These are phyloP conservation scores for Turritis glabra DNA, from an alignment of 345 rosid species.

Conservation along the genomic window DNA sequence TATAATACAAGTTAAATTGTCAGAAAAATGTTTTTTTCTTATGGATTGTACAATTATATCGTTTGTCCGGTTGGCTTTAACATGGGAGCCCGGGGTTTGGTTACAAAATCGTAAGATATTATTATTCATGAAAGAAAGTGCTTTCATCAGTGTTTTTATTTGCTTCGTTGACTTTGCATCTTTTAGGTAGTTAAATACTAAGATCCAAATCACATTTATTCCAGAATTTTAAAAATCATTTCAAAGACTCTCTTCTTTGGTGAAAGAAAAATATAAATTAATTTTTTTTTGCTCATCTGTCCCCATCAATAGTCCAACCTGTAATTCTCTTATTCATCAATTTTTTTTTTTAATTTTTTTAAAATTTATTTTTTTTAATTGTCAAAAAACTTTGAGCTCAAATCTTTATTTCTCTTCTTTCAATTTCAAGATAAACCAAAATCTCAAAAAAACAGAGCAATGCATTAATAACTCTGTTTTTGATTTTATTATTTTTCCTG, in stretches of 20 bases:
- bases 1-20: not conserved
- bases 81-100: constrained; percentile 18
- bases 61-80: constrained; percentile 35
- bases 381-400: constrained; percentile 22
- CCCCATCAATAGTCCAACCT: constrained; percentile 41
- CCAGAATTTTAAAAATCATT: not conserved
- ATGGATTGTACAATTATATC: constrained; percentile 24
- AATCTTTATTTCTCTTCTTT: constrained; percentile 17
- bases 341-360: no score
- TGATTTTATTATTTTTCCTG: not conserved
- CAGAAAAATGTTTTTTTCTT: constrained; percentile 12
- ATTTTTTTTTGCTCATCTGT: constrained; percentile 18
- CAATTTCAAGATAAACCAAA: constrained; percentile 1
- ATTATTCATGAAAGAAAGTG: constrained; percentile 14
- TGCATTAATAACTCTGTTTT: constrained; percentile 41
- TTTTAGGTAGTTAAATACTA: constrained; percentile 7
- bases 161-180: constrained; percentile 29
- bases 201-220: constrained; percentile 34
- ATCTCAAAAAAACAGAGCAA: constrained; percentile 9
- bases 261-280: not conserved
- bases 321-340: constrained; percentile 40
- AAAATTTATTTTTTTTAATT: no score
- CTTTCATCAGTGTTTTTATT: not conserved
- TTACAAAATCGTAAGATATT: constrained; percentile 16
- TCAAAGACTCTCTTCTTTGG: constrained; percentile 11